A percentile compares a stretch with the other conserved stretches of the same genome.
Evolutionary conservation across 495 filamentous ascomycete genomes (phyloP).

Genomic region (Xylaria venustula): DNA sequence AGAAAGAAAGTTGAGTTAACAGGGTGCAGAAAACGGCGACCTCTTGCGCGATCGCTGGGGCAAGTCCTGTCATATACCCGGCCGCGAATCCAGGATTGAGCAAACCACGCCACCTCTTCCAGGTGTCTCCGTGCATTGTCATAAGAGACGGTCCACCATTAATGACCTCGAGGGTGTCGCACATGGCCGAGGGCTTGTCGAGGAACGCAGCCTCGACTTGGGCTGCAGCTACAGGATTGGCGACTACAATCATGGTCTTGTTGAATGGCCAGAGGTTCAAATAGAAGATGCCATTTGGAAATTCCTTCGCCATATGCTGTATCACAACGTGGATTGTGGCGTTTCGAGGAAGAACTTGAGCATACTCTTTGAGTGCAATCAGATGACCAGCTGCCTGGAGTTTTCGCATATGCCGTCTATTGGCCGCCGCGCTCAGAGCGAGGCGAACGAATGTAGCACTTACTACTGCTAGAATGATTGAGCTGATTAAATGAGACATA

Average conservation of each 20-base stretch:
- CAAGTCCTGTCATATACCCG: slow-evolving; percentile 28
- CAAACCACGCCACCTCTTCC: slow-evolving; percentile 29
- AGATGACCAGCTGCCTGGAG: slow-evolving; percentile 20
- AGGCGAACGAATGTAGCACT: background rate
- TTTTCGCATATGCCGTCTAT: slow-evolving; percentile 10
- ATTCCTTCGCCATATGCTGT: slow-evolving; percentile 11
- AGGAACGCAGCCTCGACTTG: slow-evolving; percentile 23
- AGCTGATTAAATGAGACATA: background rate
- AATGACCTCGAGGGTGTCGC: slow-evolving; percentile 17
- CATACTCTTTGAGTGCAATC: slow-evolving; percentile 15
- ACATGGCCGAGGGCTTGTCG: slow-evolving; percentile 14
- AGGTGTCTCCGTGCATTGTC: slow-evolving; percentile 24
- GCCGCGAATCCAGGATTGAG: slow-evolving; percentile 36
- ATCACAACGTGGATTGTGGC: slow-evolving; percentile 14
- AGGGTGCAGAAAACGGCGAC: slow-evolving; percentile 18
- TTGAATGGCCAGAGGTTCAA: slow-evolving; percentile 35
- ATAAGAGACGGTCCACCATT: slow-evolving; percentile 22
- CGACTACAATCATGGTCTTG: slow-evolving; percentile 19
- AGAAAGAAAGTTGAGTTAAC: slow-evolving; percentile 20
- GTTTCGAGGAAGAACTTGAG: slow-evolving; percentile 16
- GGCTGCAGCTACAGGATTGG: slow-evolving; percentile 13
- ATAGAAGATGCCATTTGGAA: slow-evolving; percentile 27
- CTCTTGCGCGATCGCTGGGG: slow-evolving; percentile 32
- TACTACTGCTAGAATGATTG: background rate
- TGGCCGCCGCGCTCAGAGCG: background rate